These are phyloP conservation scores for Neofusicoccum parvum DNA, from an alignment of 2,329 filamentous ascomycete genomes.

Conservation along the genomic window DNA sequence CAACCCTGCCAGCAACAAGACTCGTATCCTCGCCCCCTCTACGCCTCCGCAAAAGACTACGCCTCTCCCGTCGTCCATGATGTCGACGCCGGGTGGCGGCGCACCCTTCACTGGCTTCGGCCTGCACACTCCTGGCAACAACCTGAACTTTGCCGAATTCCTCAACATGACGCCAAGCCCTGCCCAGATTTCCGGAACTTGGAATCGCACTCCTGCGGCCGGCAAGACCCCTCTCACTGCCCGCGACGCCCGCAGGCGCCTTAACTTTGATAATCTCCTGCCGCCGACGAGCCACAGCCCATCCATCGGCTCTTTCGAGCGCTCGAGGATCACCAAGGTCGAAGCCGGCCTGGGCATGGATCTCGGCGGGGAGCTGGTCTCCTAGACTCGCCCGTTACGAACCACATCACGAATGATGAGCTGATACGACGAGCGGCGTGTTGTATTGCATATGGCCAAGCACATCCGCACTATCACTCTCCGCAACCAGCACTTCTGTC, in stretches of 20 bases:
- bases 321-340: constrained; percentile 45
- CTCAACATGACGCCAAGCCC: constrained; percentile 97
- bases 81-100: constrained; percentile 75
- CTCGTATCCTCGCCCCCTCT: constrained; percentile 54
- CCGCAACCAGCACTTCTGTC: neutral
- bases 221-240: constrained; percentile 69
- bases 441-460: constrained; percentile 4
- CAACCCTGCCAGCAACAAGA: constrained; percentile 49
- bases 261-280: constrained; percentile 80
- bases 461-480: neutral
- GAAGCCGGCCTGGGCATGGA: constrained; percentile 62
- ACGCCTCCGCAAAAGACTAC: constrained; percentile 57
- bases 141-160: constrained; percentile 94
- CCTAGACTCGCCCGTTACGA: constrained; percentile 35
- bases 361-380: constrained; percentile 65
- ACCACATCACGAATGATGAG: constrained; percentile 22
- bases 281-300: constrained; percentile 55
- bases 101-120: constrained; percentile 59
- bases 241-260: constrained; percentile 70
- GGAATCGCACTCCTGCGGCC: constrained; percentile 63
- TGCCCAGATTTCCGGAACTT: constrained; percentile 71
- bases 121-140: constrained; percentile 78
- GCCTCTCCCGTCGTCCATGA: constrained; percentile 79
- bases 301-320: constrained; percentile 32
- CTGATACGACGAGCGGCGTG: constrained; percentile 3